A percentile compares a stretch with the other conserved stretches of the same genome.
phyloP scores from a whole-genome alignment of 352 stramenopile species.

The Pythium brachiatum region DNA sequence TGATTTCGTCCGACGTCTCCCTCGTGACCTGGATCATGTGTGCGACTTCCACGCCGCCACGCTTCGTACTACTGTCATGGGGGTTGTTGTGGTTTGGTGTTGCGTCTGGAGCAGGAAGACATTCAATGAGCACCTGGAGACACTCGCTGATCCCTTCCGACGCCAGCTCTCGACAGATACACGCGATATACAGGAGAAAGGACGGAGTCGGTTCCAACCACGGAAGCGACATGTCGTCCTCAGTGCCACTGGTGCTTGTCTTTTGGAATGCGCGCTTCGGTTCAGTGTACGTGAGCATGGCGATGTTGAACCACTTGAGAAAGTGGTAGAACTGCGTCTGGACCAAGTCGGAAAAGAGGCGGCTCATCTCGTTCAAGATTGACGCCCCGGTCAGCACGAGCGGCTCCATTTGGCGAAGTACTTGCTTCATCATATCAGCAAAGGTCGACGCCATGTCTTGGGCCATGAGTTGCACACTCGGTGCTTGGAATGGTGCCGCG shows the following conservation, averaged over 20 bases:
- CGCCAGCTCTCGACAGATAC: conserved; percentile 62
- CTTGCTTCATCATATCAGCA: conserved; percentile 75
- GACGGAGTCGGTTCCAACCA: conserved; percentile 60
- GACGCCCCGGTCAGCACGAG: conserved; percentile 63
- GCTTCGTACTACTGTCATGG: conserved; percentile 14
- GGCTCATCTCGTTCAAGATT: conserved; percentile 70
- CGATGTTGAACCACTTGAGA: conserved; percentile 76
- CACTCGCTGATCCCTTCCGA: conserved; percentile 67
- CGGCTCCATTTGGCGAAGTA: conserved; percentile 75
- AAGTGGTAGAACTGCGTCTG: conserved; percentile 81
- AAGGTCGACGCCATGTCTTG: conserved; percentile 54
- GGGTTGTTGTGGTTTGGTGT: neutral
- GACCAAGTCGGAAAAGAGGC: conserved; percentile 73
- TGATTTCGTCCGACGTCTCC: conserved; percentile 51
- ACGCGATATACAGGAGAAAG: conserved; percentile 74
- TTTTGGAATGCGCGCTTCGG: conserved; percentile 55
- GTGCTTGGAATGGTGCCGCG: conserved; percentile 15
- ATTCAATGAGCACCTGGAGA: conserved; percentile 68
- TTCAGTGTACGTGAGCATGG: conserved; percentile 66
- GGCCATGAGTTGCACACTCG: conserved; percentile 55
- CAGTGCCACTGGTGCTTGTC: neutral
- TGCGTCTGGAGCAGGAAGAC: conserved; percentile 34
- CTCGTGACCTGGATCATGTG: conserved; percentile 78
- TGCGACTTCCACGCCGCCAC: conserved; percentile 45
- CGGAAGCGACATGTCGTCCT: conserved; percentile 39